These are phyloP conservation scores for Massospora cicadina DNA, from an alignment of 371 early-diverging fungal genomes.

Conservation along the genomic window DNA sequence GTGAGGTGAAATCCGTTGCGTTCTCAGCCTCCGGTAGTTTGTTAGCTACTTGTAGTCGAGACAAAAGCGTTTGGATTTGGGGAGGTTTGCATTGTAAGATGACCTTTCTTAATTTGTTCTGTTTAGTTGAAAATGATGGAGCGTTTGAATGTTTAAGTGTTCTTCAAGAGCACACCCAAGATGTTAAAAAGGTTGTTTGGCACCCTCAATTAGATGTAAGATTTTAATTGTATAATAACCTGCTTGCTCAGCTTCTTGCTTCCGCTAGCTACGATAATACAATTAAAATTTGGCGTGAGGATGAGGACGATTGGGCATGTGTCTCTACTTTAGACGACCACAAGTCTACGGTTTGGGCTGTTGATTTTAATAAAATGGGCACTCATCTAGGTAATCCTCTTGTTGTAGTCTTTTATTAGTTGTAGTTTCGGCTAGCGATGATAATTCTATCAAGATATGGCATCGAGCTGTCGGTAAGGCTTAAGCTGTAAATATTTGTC, in stretches of 20 bases:
- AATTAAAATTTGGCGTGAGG: conserved; percentile 72
- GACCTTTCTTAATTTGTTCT: neutral
- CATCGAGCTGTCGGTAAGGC: conserved; percentile 27
- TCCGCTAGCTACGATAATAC: conserved; percentile 91
- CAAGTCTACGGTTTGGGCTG: conserved; percentile 80
- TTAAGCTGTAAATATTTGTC: conserved; percentile 14
- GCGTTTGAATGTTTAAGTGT: conserved; percentile 92
- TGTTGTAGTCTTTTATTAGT: neutral
- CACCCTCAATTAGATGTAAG: conserved; percentile 63
- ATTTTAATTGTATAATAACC: neutral
- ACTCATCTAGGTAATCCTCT: conserved; percentile 28
- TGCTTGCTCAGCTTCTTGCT: conserved; percentile 34
- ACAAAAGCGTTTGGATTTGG: conserved; percentile 97
- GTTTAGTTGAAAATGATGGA: conserved; percentile 38
- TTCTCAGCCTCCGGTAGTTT: conserved; percentile 69
- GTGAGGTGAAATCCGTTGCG: conserved; percentile 85
- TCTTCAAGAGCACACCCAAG: conserved; percentile 89
- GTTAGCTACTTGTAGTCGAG: conserved; percentile 83
- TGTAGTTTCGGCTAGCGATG: conserved; percentile 74
- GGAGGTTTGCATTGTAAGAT: conserved; percentile 32
- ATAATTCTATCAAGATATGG: conserved; percentile 73
- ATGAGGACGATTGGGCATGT: conserved; percentile 88
- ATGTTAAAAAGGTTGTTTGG: conserved; percentile 89
- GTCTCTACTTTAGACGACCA: conserved; percentile 70
- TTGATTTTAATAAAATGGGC: conserved; percentile 74